These are phyloP conservation scores for Coemansia sp. DNA, from an alignment of 192 early-diverging fungal genomes.

Conservation along the genomic window DNA sequence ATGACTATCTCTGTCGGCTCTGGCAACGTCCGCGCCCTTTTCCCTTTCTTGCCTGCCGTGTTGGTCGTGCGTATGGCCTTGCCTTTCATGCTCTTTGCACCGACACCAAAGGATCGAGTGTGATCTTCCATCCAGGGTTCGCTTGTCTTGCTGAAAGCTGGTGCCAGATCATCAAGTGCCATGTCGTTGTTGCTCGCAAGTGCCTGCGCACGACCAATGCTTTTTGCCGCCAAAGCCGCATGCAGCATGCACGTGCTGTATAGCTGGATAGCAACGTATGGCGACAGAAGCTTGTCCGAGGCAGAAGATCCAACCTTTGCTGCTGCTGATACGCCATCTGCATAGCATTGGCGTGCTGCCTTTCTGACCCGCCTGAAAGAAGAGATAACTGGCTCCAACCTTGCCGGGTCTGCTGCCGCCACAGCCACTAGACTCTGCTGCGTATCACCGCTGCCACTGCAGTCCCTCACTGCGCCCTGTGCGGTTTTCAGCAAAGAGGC, in stretches of 20 bases:
- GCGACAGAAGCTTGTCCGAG: constrained; percentile 27
- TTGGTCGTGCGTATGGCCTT: not conserved
- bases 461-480: constrained; percentile 11
- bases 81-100: not conserved
- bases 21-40: not conserved
- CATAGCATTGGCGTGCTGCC: constrained; percentile 21
- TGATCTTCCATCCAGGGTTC: not conserved
- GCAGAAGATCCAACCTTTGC: constrained; percentile 28
- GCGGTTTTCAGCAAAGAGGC: constrained; percentile 16
- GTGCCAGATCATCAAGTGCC: not conserved
- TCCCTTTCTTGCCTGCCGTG: not conserved
- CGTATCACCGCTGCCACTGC: not conserved
- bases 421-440: constrained; percentile 7
- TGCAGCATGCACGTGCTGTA: constrained; percentile 23
- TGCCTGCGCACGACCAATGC: constrained; percentile 14
- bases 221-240: constrained; percentile 15
- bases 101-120: not conserved
- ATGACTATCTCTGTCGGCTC: constrained; percentile 19
- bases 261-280: constrained; percentile 33
- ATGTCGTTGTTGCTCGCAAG: constrained; percentile 16
- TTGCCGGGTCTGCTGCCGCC: not conserved
- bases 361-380: constrained; percentile 19
- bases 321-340: constrained; percentile 24
- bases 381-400: not conserved
- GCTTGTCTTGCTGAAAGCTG: not conserved